Conservation (phyloP, 768 basidiomycete genomes). For the Hemileccinum rubropunctum region DNA sequence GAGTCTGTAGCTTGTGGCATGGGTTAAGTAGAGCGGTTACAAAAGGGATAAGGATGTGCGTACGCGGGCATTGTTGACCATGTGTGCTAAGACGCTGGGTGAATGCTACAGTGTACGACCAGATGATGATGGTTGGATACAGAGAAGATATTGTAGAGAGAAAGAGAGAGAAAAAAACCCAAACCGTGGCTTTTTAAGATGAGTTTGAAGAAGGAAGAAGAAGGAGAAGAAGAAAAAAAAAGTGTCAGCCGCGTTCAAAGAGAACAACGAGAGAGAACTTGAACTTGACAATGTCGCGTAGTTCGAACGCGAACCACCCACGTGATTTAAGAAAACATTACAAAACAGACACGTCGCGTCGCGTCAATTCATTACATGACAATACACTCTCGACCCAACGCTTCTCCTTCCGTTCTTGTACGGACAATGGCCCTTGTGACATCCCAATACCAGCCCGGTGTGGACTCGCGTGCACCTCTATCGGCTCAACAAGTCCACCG, state of each 20-base stretch:
- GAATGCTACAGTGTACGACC: constrained; percentile 28
- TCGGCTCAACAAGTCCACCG: constrained; percentile 54
- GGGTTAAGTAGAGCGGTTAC: constrained; percentile 1
- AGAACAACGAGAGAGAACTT: constrained; percentile 17
- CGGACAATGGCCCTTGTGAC: too few relatives aligned
- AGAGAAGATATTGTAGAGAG: constrained; percentile 31
- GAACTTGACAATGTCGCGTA: constrained; percentile 29
- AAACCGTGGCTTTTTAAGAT: constrained; percentile 26
- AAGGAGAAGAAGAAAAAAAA: constrained; percentile 23
- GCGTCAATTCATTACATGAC: constrained; percentile 4
- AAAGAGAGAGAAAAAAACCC: too few relatives aligned
- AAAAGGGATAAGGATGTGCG: constrained; percentile 15
- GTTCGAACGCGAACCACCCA: constrained; percentile 34
- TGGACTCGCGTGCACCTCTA: constrained; percentile 43
- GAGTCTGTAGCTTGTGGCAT: constrained; percentile 56
- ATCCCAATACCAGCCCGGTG: constrained; percentile 56
- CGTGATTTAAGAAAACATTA: constrained; percentile 37
- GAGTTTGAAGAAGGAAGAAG: constrained; percentile 18
- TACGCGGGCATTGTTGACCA: constrained; percentile 66
- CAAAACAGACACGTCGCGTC: constrained; percentile 38
- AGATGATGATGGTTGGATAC: constrained; percentile 13
- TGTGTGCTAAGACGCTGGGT: constrained; percentile 24
- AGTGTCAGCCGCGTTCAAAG: constrained; percentile 34
- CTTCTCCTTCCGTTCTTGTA: too few relatives aligned
- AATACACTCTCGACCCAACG: too few relatives aligned